Conservation (phyloP, 2,329 filamentous ascomycete species). For the Aspergillus hortae region DNA sequence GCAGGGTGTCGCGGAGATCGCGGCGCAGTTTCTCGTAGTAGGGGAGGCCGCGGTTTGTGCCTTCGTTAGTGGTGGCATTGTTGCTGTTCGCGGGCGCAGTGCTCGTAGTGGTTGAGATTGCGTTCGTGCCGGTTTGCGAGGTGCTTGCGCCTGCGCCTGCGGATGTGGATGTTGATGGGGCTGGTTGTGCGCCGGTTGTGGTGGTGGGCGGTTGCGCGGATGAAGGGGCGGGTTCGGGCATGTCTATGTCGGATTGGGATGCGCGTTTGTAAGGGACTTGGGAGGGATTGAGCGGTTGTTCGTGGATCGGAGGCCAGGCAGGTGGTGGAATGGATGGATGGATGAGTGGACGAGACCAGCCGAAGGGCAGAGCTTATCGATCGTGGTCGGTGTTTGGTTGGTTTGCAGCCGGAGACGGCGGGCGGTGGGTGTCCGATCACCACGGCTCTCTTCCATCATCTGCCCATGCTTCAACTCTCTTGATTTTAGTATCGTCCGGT, state of each 20-base stretch:
- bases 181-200: neutral
- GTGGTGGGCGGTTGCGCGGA: constrained; percentile 17
- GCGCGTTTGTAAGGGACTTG: neutral
- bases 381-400: constrained; percentile 24
- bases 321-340: neutral
- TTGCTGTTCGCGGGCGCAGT: constrained; percentile 12
- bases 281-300: neutral
- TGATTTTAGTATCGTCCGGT: too few relatives aligned
- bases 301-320: neutral
- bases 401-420: constrained; percentile 30
- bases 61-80: constrained; percentile 18
- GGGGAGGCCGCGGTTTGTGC: constrained; percentile 47
- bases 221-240: constrained; percentile 42
- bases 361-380: constrained; percentile 7
- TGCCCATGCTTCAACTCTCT: neutral
- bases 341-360: neutral
- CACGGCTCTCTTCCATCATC: neutral
- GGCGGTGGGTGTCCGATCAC: neutral
- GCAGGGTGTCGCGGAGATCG: constrained; percentile 63
- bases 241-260: constrained; percentile 15
- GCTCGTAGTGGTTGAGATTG: neutral
- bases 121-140: constrained; percentile 12
- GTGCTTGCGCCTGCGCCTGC: constrained; percentile 4
- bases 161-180: constrained; percentile 16
- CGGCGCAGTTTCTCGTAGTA: constrained; percentile 71